Evolutionary conservation across 2,329 filamentous ascomycete genomes (phyloP).

Genomic region (Metarhizium brunneum): DNA sequence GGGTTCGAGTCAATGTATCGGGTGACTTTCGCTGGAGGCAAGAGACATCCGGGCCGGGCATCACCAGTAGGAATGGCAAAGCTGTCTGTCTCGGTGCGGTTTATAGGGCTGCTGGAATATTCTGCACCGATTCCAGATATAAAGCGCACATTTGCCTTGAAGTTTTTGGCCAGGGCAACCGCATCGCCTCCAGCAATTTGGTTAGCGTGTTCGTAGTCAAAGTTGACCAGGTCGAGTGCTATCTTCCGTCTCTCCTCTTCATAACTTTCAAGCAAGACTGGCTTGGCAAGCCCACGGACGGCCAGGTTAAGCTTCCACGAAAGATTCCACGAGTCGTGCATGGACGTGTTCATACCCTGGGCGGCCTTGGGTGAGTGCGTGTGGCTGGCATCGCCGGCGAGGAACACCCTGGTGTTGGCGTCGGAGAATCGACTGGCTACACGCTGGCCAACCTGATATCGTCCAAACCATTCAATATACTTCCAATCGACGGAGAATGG

Average conservation of each 20-base stretch:
- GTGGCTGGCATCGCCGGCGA: constrained; percentile 62
- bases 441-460: constrained; percentile 62
- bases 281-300: constrained; percentile 46
- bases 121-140: constrained; percentile 64
- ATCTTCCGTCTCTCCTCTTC: constrained; percentile 54
- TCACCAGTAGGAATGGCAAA: constrained; percentile 35
- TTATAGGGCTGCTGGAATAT: constrained; percentile 42
- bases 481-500: constrained; percentile 50
- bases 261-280: constrained; percentile 49
- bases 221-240: constrained; percentile 48
- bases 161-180: constrained; percentile 56
- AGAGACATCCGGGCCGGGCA: constrained; percentile 42
- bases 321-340: constrained; percentile 54
- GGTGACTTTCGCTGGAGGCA: constrained; percentile 61
- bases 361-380: constrained; percentile 66
- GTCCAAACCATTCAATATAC: constrained; percentile 61
- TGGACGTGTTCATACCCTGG: constrained; percentile 56
- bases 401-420: constrained; percentile 51
- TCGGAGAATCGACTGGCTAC: constrained; percentile 62
- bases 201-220: constrained; percentile 49
- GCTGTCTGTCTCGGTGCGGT: constrained; percentile 27
- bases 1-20: constrained; percentile 72
- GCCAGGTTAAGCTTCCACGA: constrained; percentile 42
- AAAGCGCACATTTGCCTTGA: constrained; percentile 61
- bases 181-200: constrained; percentile 53